Evolutionary conservation across 768 basidiomycete species (phyloP).

Genomic region (Saitozyma sp.): DNA sequence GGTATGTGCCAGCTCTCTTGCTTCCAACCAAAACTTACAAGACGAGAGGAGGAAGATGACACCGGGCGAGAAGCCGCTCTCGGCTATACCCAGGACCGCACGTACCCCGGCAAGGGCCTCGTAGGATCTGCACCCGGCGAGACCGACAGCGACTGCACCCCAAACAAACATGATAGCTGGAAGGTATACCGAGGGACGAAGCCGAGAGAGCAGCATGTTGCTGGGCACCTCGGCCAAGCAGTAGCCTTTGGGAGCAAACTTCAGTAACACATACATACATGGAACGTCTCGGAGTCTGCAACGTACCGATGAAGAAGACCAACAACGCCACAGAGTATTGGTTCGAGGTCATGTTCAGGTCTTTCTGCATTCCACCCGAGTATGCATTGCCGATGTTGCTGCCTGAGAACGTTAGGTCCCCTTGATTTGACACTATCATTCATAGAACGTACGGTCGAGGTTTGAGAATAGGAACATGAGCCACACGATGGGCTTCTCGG

Average conservation of each 20-base stretch:
- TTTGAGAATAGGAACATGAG: conserved; percentile 4
- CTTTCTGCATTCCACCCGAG: background rate
- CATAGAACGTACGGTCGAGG: background rate
- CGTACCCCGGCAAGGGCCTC: conserved; percentile 9
- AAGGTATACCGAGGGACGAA: conserved; percentile 14
- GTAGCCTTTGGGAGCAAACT: conserved; percentile 16
- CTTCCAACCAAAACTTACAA: conserved; percentile 12
- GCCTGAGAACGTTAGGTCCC: background rate
- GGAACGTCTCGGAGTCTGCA: background rate
- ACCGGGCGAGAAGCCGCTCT: conserved; percentile 23
- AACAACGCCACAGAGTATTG: conserved; percentile 1
- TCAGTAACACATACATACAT: background rate
- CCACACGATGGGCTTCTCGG: conserved; percentile 2
- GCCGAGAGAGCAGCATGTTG: conserved; percentile 13
- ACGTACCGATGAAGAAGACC: conserved; percentile 4
- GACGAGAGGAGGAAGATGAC: too few relatives aligned
- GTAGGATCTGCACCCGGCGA: conserved; percentile 9
- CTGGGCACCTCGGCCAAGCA: conserved; percentile 18
- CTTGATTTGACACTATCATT: background rate
- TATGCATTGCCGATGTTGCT: conserved; percentile 3
- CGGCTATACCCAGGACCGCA: conserved; percentile 15
- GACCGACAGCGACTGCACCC: conserved; percentile 14
- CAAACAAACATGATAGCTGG: conserved; percentile 16
- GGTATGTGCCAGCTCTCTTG: too few relatives aligned
- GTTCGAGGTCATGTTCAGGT: too few relatives aligned